A percentile compares a stretch with the other conserved stretches of the same genome.
Evolutionary conservation across 805 yeast genomes (phyloP).

Genomic region (Candida piceae): DNA sequence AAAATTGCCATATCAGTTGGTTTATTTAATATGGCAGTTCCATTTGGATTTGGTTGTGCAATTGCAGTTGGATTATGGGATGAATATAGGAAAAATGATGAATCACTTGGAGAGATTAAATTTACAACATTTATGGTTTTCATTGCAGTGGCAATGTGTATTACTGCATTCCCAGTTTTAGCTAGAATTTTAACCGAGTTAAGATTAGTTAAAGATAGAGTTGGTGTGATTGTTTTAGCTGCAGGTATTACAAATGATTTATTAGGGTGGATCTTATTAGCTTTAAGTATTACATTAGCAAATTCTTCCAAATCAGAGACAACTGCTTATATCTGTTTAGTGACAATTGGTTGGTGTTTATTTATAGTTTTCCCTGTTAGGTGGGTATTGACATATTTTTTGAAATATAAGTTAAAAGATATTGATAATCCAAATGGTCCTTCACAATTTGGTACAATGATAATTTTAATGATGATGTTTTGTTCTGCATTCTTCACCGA

Average conservation of each 20-base stretch:
- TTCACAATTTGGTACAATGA: conserved; percentile 53
- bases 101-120: conserved; percentile 34
- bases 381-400: conserved; percentile 38
- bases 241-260: conserved; percentile 81
- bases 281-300: conserved; percentile 70
- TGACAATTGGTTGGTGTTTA: conserved; percentile 66
- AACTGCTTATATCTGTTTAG: conserved; percentile 62
- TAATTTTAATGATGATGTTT: conserved; percentile 52
- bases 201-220: conserved; percentile 64
- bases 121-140: conserved; percentile 77
- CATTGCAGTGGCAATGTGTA: conserved; percentile 77
- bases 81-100: conserved; percentile 38
- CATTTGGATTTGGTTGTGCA: conserved; percentile 75
- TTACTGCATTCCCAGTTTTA: conserved; percentile 81
- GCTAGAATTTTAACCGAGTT: conserved; percentile 75
- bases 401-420: conserved; percentile 37
- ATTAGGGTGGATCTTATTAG: conserved; percentile 76
- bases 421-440: conserved; percentile 57
- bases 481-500: conserved; percentile 74
- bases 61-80: conserved; percentile 65
- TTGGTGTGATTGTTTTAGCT: conserved; percentile 68
- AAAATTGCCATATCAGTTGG: conserved; percentile 66
- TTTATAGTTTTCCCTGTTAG: conserved; percentile 55
- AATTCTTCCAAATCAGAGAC: conserved; percentile 65
- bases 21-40: conserved; percentile 65